Evolutionary conservation across 1,284 basidiomycete genomes (phyloP).

Genomic region (Melampsora abietis-canadensis): DNA sequence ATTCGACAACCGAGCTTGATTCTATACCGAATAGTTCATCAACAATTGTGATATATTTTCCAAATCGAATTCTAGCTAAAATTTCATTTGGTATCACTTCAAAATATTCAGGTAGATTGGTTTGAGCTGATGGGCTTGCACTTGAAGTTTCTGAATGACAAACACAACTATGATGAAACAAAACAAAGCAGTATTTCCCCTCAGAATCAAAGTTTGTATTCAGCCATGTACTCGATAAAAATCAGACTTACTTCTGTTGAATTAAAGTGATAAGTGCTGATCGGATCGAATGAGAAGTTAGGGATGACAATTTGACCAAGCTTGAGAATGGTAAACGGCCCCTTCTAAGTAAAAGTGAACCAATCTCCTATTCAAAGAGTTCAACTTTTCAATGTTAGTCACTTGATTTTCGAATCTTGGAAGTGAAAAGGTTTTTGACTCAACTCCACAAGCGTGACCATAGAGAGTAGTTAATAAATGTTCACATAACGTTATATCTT

Average conservation of each 20-base stretch:
- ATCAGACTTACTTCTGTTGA: slow-evolving; percentile 28
- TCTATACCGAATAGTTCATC: slow-evolving; percentile 25
- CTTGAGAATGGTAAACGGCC: slow-evolving; percentile 30
- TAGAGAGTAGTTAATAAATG: slow-evolving; percentile 24
- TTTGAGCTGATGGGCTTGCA: background rate
- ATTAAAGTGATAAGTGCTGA: slow-evolving; percentile 25
- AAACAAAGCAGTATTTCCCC: background rate
- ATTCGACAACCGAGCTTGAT: slow-evolving; percentile 26
- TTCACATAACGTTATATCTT: slow-evolving; percentile 36
- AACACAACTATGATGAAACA: slow-evolving; percentile 19
- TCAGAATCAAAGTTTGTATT: background rate
- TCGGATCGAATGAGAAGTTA: slow-evolving; percentile 26
- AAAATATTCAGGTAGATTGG: slow-evolving; percentile 14
- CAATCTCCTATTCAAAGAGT: slow-evolving; percentile 18
- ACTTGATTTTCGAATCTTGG: background rate
- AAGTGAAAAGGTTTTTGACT: background rate
- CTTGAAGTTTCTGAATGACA: slow-evolving; percentile 32
- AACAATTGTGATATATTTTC: slow-evolving; percentile 17
- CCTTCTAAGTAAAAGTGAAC: slow-evolving; percentile 28
- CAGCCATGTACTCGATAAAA: too few species aligned
- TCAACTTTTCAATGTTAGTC: background rate
- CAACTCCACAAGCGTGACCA: slow-evolving; percentile 31
- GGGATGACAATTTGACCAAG: slow-evolving; percentile 26
- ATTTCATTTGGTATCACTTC: slow-evolving; percentile 25
- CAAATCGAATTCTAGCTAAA: slow-evolving; percentile 24